Conservation (phyloP, 352 stramenopile species). For the Phytophthora capsici region DNA sequence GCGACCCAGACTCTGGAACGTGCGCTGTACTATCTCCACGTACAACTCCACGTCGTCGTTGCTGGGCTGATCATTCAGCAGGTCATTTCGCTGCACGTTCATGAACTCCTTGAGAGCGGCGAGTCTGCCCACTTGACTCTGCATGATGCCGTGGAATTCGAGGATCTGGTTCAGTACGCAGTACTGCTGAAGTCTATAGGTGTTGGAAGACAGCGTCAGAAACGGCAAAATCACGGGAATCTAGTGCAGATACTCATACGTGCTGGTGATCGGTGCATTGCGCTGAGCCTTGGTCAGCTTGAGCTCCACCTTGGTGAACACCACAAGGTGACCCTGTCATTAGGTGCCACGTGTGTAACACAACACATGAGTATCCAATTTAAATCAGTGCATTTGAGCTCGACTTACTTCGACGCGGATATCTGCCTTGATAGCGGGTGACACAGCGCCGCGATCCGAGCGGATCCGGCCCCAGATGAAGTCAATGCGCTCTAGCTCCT, state of each 20-base stretch:
- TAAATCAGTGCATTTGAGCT: constrained; percentile 20
- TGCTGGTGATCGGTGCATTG: constrained; percentile 52
- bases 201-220: constrained; percentile 8
- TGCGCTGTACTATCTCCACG: constrained; percentile 57
- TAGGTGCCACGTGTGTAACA: constrained; percentile 16
- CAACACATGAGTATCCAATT: constrained; percentile 11
- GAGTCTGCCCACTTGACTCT: constrained; percentile 60
- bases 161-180: constrained; percentile 87
- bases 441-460: constrained; percentile 52
- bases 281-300: constrained; percentile 68
- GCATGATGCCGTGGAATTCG: constrained; percentile 78
- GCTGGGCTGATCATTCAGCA: constrained; percentile 42
- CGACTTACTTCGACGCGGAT: constrained; percentile 68
- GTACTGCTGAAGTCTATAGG: constrained; percentile 73
- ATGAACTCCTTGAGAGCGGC: constrained; percentile 61
- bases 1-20: constrained; percentile 52
- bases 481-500: constrained; percentile 82
- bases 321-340: constrained; percentile 74
- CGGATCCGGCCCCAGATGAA: constrained; percentile 85
- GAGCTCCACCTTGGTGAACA: constrained; percentile 72
- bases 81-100: constrained; percentile 44
- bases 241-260: constrained; percentile 40
- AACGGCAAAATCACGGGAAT: constrained; percentile 1
- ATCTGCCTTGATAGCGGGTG: constrained; percentile 65
- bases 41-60: constrained; percentile 65